Conservation (phyloP, 169 alveolate species). For the Eimeria acervulina region DNA sequence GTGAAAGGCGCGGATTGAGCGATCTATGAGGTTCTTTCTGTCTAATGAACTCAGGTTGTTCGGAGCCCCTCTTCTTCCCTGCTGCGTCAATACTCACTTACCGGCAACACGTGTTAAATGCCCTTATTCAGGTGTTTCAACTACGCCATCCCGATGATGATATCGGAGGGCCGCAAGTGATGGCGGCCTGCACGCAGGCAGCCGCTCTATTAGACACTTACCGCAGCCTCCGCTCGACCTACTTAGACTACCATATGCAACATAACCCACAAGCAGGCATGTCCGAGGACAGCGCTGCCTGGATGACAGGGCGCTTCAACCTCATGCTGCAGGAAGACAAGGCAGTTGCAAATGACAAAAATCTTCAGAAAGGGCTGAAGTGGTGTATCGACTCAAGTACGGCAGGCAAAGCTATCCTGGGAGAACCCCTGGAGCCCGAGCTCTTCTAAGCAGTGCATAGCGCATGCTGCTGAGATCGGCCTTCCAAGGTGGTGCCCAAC, state of each 20-base stretch:
- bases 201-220: slow-evolving; percentile 57
- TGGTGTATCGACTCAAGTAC: slow-evolving; percentile 63
- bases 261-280: slow-evolving; percentile 15
- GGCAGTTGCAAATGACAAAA: neutral
- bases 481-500: neutral
- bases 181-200: slow-evolving; percentile 67
- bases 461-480: neutral
- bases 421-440: neutral
- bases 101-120: neutral
- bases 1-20: neutral
- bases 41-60: slow-evolving; percentile 27
- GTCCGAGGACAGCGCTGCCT: slow-evolving; percentile 69
- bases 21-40: neutral
- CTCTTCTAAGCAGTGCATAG: neutral
- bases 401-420: neutral
- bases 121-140: slow-evolving; percentile 17
- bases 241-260: neutral
- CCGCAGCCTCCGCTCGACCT: slow-evolving; percentile 56
- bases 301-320: slow-evolving; percentile 57
- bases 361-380: neutral
- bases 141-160: slow-evolving; percentile 30
- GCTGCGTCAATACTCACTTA: neutral
- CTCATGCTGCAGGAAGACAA: slow-evolving; percentile 49
- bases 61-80: neutral
- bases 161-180: slow-evolving; percentile 49